Evolutionary conservation across 2,329 filamentous ascomycete species (phyloP), one percentile per base, ranked within the genome.

Genomic region (Neonectria magnoliae): DNA sequence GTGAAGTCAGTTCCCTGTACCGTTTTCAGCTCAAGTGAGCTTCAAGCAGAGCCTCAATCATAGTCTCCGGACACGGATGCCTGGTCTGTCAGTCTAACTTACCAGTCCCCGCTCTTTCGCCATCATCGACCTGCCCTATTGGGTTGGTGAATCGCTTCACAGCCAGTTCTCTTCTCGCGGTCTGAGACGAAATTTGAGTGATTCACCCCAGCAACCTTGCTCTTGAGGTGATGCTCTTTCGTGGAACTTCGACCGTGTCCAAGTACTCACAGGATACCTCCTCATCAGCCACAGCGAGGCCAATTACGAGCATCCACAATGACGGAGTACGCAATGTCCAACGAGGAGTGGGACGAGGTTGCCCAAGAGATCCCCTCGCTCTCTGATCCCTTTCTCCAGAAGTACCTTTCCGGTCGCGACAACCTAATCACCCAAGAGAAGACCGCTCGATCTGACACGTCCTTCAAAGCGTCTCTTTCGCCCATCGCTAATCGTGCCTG

Each of bases 351-450:
- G 87, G 82, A 81, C 31, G 86, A 88, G 68, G 76, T 90, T 64
- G 77, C 81, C 50, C 77, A 83, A 64, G 87, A 85, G n/a, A 80
- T 91, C 41, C 89, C 89, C 5, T 78, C 80, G 2, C 79, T 80
- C 20, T 81, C 87, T 10, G 93, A 97, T 72, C 88, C 91, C 0
- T 94, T 97, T 77, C 87, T 98, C 51, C 88, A 93, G 72, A 89
- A 95, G 76, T 98, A 97, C 75, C 81, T 97, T 42, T 80, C 88
- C 47, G 93, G 93, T 22, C 88, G 94, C 55, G 86, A 91, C 71
- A 89, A 88, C 27, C 85, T 98, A 57, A 91, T 97, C 62, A 84
- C 85, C 18, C 87, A 97, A 76, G 96, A 98, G 78, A 90, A 93
- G 79, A 91, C 90, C 73, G 87, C 92, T 74, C 89, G 94, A 64